Base-by-base conservation (phyloP, 148 eudicot species). In the Amaranthus palmeri region DNA sequence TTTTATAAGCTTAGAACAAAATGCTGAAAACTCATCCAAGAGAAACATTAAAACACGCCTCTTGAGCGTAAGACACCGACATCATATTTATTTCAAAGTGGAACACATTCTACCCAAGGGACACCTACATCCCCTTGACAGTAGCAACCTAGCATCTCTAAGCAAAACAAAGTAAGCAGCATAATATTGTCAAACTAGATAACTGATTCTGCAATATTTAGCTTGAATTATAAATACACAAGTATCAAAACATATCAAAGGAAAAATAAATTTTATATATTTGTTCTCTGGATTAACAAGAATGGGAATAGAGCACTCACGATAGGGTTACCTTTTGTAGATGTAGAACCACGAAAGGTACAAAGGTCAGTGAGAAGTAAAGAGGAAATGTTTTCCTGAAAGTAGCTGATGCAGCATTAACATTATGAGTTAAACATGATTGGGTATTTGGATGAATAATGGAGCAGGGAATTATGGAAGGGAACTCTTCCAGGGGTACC, bases 321-420 rank as follows among this genome's bases (percentile, higher is more conserved):
- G 50, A 72, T 60, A 25, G 56, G 25, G 57, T 65, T 91, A 95
- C 98, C 98, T 91, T 95, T 70, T 88, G 97, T 58, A 95, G 69
- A 78, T 84, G 96, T 72, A 95, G 88, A 75, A 95, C 92, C 64
- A 95, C 97, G 42, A 89, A 95, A 5, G 98, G 98, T 57, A 95
- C 98, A 74, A 95, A 91, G 43, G 93, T 91, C 92, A 95, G 75
- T 45, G 97, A 95, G 83, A 95, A 95, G 75, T 91, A 95, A 4
- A 95, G 88, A 2, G 98, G 98, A 80, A 95, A 95, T 36, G 96
- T 95, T 88, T 95, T 95, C 81, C 85, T 88, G 73, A 95, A 95
- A 58, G 97, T 89, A 74, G 87, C 85, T 73, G 88, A 80, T 67
- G 86, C 83, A 14, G 97, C 96, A 56, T 77, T 82, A 58, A 80